These are phyloP conservation scores for Talaromyces piceae DNA, from an alignment of 2,329 filamentous ascomycete species.

Conservation along the genomic window DNA sequence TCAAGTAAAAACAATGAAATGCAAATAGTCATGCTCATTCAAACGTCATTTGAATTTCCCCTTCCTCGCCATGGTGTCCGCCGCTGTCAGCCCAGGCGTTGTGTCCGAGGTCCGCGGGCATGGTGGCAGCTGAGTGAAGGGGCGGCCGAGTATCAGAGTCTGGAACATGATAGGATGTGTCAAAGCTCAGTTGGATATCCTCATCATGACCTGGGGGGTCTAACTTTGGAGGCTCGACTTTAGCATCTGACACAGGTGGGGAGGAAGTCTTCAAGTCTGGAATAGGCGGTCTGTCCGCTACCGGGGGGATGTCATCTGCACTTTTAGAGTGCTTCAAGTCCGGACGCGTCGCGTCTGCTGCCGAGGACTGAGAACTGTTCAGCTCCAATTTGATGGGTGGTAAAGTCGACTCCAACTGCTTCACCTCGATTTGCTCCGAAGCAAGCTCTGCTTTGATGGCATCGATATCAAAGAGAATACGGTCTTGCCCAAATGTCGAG, in stretches of 20 bases:
- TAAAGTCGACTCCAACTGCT: slow-evolving; percentile 78
- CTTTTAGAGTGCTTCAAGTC: slow-evolving; percentile 35
- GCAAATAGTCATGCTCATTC: slow-evolving; percentile 42
- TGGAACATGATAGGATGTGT: slow-evolving; percentile 50
- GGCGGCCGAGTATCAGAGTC: slow-evolving; percentile 17
- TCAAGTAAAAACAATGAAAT: background rate
- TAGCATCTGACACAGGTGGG: background rate
- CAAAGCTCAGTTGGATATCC: slow-evolving; percentile 62
- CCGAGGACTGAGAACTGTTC: slow-evolving; percentile 18
- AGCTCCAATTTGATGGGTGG: slow-evolving; percentile 80
- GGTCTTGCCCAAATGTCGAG: slow-evolving; percentile 25
- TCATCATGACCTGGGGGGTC: slow-evolving; percentile 21
- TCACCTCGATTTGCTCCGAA: slow-evolving; percentile 61
- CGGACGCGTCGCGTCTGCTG: slow-evolving; percentile 18
- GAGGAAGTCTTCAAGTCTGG: slow-evolving; percentile 6
- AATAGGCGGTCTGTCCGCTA: slow-evolving; percentile 14
- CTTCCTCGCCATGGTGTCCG: slow-evolving; percentile 61
- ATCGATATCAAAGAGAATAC: slow-evolving; percentile 87
- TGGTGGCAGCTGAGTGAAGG: slow-evolving; percentile 25
- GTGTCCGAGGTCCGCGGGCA: slow-evolving; percentile 25
- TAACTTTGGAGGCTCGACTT: background rate
- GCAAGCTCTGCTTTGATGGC: slow-evolving; percentile 83
- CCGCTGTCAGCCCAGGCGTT: slow-evolving; percentile 69
- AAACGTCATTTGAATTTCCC: slow-evolving; percentile 76
- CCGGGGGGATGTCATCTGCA: slow-evolving; percentile 23